Conservation (phyloP, 768 basidiomycete species). For the Collybia nuda region DNA sequence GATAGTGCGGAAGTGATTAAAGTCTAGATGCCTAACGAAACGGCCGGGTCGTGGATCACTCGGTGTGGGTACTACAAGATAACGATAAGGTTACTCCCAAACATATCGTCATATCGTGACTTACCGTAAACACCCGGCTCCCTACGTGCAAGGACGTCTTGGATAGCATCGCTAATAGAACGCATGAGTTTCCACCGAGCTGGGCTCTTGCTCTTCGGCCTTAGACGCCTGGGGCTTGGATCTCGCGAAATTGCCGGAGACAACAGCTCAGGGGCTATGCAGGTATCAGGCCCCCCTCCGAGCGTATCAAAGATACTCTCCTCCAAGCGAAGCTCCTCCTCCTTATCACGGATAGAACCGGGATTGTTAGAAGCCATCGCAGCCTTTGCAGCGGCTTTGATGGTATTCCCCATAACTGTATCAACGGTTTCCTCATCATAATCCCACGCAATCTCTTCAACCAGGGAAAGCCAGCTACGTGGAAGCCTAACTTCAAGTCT, state of each 20-base stretch:
- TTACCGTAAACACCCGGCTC: constrained; percentile 74
- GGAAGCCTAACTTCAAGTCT: constrained; percentile 80
- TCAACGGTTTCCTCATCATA: constrained; percentile 69
- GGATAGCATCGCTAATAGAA: constrained; percentile 77
- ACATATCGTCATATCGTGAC: constrained; percentile 17
- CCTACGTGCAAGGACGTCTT: constrained; percentile 61
- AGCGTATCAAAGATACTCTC: constrained; percentile 60
- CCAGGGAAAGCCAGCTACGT: constrained; percentile 78
- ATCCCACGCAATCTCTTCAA: constrained; percentile 77
- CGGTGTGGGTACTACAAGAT: constrained; percentile 57
- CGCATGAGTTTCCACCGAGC: constrained; percentile 82
- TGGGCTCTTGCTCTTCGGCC: constrained; percentile 78
- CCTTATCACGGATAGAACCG: constrained; percentile 29
- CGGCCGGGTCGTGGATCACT: constrained; percentile 75
- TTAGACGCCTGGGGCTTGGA: constrained; percentile 74
- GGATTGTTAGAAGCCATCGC: constrained; percentile 48
- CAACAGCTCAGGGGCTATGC: constrained; percentile 73
- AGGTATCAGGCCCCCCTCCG: constrained; percentile 56
- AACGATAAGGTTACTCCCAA: background rate
- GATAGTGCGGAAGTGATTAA: constrained; percentile 96
- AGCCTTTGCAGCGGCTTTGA: constrained; percentile 65
- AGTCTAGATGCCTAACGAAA: constrained; percentile 85
- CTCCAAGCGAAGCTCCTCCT: constrained; percentile 52
- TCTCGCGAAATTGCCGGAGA: constrained; percentile 82
- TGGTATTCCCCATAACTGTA: constrained; percentile 62